phyloP scores from a whole-genome alignment of 1,139 yeast species.

The Blastobotrys proliferans region DNA sequence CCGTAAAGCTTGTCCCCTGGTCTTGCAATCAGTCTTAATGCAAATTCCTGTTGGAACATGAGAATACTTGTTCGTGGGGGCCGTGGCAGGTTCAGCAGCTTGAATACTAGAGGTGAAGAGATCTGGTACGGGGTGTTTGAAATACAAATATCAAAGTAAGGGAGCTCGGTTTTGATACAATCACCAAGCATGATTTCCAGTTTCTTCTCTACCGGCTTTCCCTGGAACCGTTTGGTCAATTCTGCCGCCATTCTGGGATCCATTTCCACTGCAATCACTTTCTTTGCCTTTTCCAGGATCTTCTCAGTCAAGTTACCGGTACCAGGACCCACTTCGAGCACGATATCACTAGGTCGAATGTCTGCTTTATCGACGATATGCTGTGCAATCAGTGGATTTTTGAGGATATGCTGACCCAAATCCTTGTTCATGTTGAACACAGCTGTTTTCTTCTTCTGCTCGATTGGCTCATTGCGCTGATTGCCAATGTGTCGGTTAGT shows the following conservation, averaged over 20 bases:
- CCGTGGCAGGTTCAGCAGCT: conserved; percentile 79
- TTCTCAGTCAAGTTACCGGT: conserved; percentile 96
- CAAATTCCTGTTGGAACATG: conserved; percentile 98
- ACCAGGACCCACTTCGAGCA: conserved; percentile 98
- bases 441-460: conserved; percentile 37
- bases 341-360: conserved; percentile 86
- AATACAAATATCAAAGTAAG: conserved; percentile 92
- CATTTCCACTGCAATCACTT: conserved; percentile 94
- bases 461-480: not conserved
- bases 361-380: conserved; percentile 97
- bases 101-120: conserved; percentile 93
- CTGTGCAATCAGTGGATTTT: conserved; percentile 94
- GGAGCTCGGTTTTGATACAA: conserved; percentile 91
- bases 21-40: conserved; percentile 83
- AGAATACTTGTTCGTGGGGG: conserved; percentile 95
- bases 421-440: conserved; percentile 96
- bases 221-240: conserved; percentile 93
- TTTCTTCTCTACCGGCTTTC: conserved; percentile 88
- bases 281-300: conserved; percentile 85
- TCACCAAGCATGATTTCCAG: conserved; percentile 90
- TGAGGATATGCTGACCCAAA: conserved; percentile 93
- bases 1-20: conserved; percentile 95
- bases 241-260: conserved; percentile 99
- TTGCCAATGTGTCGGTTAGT: conserved; percentile 10
- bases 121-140: conserved; percentile 98